Percentiles rank a stretch among this genome's conserved stretches.
These are phyloP conservation scores for Royoungia palumana DNA, from an alignment of 768 basidiomycete genomes.

Conservation along the genomic window DNA sequence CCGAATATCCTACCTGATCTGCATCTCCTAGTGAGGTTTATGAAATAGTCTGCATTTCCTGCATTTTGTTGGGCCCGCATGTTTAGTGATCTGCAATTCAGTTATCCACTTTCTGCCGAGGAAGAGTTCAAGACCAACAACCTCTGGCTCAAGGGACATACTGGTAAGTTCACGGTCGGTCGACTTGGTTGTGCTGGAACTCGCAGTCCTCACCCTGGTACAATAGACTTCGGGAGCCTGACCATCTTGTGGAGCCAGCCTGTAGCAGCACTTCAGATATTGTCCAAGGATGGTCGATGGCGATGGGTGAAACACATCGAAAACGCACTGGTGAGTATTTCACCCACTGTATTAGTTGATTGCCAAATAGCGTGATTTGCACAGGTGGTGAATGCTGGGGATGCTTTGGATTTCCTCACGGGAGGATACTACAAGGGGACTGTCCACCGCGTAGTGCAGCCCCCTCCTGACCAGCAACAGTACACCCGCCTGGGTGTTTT, in stretches of 20 bases:
- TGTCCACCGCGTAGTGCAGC: slow-evolving; percentile 59
- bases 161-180: slow-evolving; percentile 32
- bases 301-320: slow-evolving; percentile 57
- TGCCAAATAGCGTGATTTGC: background rate
- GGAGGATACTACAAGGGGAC: slow-evolving; percentile 60
- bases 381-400: slow-evolving; percentile 59
- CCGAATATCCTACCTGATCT: background rate
- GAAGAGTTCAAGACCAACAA: slow-evolving; percentile 51
- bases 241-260: slow-evolving; percentile 63
- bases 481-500: slow-evolving; percentile 53
- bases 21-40: slow-evolving; percentile 47
- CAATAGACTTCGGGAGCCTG: slow-evolving; percentile 49
- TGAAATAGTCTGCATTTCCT: slow-evolving; percentile 55
- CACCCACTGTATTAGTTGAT: background rate
- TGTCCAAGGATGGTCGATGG: slow-evolving; percentile 51
- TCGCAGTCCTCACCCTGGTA: no score
- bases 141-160: slow-evolving; percentile 62
- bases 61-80: background rate
- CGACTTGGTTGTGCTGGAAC: no score
- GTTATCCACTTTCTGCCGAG: slow-evolving; percentile 48
- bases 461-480: slow-evolving; percentile 50
- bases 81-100: slow-evolving; percentile 15
- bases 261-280: slow-evolving; percentile 54
- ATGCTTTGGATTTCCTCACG: slow-evolving; percentile 56
- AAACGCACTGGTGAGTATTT: slow-evolving; percentile 46